phyloP scores from a whole-genome alignment of 805 yeast genomes.

The Schizosaccharomyces cryophilus region DNA sequence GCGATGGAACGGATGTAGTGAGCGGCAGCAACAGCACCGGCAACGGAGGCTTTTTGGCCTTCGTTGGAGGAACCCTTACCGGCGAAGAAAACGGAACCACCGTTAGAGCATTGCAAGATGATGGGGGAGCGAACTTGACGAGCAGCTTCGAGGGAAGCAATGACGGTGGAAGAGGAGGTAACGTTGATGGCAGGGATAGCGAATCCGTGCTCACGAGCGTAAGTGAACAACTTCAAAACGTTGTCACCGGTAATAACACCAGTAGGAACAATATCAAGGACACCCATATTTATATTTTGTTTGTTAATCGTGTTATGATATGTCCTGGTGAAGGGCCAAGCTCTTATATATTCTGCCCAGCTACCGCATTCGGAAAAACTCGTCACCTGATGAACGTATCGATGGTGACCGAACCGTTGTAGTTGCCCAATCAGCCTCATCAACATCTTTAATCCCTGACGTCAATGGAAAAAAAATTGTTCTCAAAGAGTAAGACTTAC shows the following conservation, averaged over 20 bases:
- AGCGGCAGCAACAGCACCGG: slow-evolving; percentile 91
- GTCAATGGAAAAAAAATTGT: no score
- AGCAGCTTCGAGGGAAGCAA: slow-evolving; percentile 93
- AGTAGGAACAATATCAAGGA: slow-evolving; percentile 2
- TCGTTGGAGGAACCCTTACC: slow-evolving; percentile 95
- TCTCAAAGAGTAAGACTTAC: no score
- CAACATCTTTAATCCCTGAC: no score
- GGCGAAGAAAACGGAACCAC: slow-evolving; percentile 99
- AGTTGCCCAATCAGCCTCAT: no score
- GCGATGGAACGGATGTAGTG: slow-evolving; percentile 93
- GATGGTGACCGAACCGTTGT: neutral
- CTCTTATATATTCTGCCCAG: neutral
- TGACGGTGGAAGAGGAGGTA: slow-evolving; percentile 88
- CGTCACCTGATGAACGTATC: neutral
- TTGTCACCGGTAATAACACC: slow-evolving; percentile 99
- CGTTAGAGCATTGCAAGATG: slow-evolving; percentile 88
- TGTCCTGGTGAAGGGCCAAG: neutral
- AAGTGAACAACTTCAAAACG: slow-evolving; percentile 52
- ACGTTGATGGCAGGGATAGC: slow-evolving; percentile 98
- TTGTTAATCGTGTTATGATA: neutral
- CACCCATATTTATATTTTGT: neutral
- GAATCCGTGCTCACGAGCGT: slow-evolving; percentile 77
- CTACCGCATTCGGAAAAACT: neutral
- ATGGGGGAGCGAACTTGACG: slow-evolving; percentile 87
- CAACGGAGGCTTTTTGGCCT: slow-evolving; percentile 82